phyloP scores from a whole-genome alignment of 768 basidiomycete genomes.

The Tricholoma sp. region DNA sequence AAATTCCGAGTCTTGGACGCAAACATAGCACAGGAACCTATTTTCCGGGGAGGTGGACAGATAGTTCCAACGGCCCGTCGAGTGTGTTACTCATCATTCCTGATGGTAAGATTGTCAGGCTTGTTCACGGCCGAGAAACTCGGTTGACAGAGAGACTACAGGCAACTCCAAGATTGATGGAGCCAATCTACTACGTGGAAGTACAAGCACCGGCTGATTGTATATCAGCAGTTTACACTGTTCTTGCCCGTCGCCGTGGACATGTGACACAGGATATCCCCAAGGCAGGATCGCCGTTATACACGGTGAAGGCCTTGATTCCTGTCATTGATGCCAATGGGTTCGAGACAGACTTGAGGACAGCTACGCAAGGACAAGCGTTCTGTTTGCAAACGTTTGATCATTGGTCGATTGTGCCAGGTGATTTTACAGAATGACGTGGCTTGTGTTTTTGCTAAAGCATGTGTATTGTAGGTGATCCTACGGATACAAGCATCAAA shows the following conservation, averaged over 20 bases:
- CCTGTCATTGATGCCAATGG: slow-evolving; percentile 99
- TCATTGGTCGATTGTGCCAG: slow-evolving; percentile 99
- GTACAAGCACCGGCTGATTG: slow-evolving; percentile 99
- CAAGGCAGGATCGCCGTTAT: slow-evolving; percentile 95
- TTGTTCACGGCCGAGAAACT: not conserved
- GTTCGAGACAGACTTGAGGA: slow-evolving; percentile 96
- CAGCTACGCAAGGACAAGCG: slow-evolving; percentile 98
- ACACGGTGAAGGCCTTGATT: slow-evolving; percentile 97
- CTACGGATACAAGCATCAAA: slow-evolving; percentile 95
- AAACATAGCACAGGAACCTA: slow-evolving; percentile 88
- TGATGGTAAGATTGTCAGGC: slow-evolving; percentile 66
- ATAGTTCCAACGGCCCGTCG: slow-evolving; percentile 98
- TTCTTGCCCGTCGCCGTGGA: slow-evolving; percentile 96
- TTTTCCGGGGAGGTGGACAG: slow-evolving; percentile 97
- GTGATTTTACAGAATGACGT: slow-evolving; percentile 37
- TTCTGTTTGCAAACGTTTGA: slow-evolving; percentile 97
- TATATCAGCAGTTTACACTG: slow-evolving; percentile 97
- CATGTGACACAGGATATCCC: slow-evolving; percentile 98
- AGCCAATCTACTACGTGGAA: slow-evolving; percentile 98
- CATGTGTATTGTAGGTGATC: slow-evolving; percentile 65
- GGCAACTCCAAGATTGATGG: slow-evolving; percentile 94
- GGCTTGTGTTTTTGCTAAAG: slow-evolving; percentile 10
- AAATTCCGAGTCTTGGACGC: slow-evolving; percentile 97
- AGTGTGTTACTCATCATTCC: slow-evolving; percentile 98
- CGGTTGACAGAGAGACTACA: slow-evolving; percentile 23